phyloP scores from a whole-genome alignment of 495 filamentous ascomycete genomes.

The Tuber umbilicatum region DNA sequence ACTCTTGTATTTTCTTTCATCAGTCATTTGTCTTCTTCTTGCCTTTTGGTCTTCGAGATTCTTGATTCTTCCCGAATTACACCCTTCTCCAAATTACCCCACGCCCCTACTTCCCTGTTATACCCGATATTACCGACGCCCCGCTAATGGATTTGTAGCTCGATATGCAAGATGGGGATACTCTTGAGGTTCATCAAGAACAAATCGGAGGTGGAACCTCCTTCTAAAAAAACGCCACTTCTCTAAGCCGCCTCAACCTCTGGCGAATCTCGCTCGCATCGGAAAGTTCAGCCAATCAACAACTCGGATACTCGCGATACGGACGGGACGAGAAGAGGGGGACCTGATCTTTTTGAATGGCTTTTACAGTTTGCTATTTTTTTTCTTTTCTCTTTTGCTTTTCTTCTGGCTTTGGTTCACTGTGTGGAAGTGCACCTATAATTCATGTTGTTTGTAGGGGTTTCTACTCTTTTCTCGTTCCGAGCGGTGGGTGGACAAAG shows the following conservation, averaged over 20 bases:
- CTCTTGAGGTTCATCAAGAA: constrained; percentile 95
- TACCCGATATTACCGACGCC: background rate
- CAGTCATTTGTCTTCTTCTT: background rate
- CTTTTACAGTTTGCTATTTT: constrained; percentile 31
- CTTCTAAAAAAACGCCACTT: constrained; percentile 31
- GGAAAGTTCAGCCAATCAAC: constrained; percentile 6
- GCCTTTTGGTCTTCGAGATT: background rate
- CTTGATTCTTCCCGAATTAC: background rate
- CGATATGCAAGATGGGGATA: constrained; percentile 95
- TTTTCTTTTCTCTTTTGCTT: constrained; percentile 17
- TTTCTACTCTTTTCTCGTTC: constrained; percentile 8
- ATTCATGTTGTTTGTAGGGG: constrained; percentile 6
- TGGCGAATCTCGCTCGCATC: constrained; percentile 16
- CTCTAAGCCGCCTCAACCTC: constrained; percentile 13
- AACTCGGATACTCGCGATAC: constrained; percentile 1
- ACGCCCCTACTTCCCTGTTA: constrained; percentile 1
- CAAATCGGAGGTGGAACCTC: constrained; percentile 68
- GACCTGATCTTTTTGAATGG: constrained; percentile 13
- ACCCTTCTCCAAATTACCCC: background rate
- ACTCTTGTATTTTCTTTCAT: background rate
- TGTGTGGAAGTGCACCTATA: constrained; percentile 4
- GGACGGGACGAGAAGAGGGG: background rate
- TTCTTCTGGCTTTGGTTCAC: constrained; percentile 14
- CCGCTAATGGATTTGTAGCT: constrained; percentile 52
- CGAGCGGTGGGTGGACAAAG: constrained; percentile 1